phyloP scores from a whole-genome alignment of 805 yeast genomes.

The Kurtzmaniella cleridarum region DNA sequence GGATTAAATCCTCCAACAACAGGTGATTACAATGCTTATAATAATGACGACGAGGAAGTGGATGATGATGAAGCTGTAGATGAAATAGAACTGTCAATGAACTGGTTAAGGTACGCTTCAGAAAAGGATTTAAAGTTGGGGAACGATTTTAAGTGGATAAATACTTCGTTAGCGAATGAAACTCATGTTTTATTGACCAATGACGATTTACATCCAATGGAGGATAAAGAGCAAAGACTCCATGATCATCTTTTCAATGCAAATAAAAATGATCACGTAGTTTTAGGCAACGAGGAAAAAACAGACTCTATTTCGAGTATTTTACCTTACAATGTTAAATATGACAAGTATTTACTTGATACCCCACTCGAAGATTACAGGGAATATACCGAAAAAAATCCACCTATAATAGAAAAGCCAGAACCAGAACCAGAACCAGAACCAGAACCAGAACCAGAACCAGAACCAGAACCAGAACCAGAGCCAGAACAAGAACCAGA shows the following conservation, averaged over 20 bases:
- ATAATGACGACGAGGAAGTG: conserved; percentile 15
- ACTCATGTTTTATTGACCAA: conserved; percentile 22
- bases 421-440: conserved; percentile 20
- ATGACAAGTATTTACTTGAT: conserved; percentile 18
- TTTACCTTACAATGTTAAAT: conserved; percentile 30
- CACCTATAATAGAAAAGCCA: conserved; percentile 15
- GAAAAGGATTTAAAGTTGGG: conserved; percentile 30
- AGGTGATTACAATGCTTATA: conserved; percentile 4
- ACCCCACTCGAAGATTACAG: conserved; percentile 22
- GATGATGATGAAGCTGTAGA: conserved; percentile 16
- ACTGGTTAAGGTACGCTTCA: conserved; percentile 36
- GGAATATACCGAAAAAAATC: conserved; percentile 19
- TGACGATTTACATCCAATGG: conserved; percentile 23
- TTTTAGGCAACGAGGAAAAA: conserved; percentile 20
- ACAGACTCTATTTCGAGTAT: neutral
- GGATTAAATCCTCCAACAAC: conserved; percentile 10
- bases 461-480: neutral
- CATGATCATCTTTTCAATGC: conserved; percentile 17
- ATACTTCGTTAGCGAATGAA: conserved; percentile 22
- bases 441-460: conserved; percentile 24
- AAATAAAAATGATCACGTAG: conserved; percentile 26
- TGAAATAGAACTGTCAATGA: conserved; percentile 18
- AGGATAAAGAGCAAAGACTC: conserved; percentile 14
- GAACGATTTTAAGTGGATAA: conserved; percentile 30
- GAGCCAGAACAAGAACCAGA: neutral